Percentiles rank a stretch among this genome's conserved stretches.
phyloP scores from a whole-genome alignment of 108 stramenopile genomes.

The Skeletonema menzelii region DNA sequence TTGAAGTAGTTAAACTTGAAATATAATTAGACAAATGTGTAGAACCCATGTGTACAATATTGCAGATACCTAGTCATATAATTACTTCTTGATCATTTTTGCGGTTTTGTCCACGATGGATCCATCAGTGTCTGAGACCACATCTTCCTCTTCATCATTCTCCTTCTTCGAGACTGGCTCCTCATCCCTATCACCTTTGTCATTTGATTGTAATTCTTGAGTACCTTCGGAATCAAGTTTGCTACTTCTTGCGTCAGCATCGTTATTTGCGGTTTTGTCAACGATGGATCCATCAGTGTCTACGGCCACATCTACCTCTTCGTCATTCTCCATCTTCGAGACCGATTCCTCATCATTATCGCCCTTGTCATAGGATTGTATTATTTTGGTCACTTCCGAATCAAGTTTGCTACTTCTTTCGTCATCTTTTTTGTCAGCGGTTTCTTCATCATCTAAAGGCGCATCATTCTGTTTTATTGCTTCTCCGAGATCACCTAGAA shows the following conservation, averaged over 20 bases:
- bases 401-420: background rate
- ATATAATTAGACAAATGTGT: background rate
- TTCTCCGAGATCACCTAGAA: background rate
- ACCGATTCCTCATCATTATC: background rate
- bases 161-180: background rate
- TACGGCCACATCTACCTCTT: background rate
- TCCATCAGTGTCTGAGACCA: background rate
- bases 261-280: background rate
- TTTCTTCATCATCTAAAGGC: background rate
- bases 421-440: background rate
- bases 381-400: background rate
- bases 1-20: background rate
- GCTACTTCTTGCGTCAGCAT: background rate
- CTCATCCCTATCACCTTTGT: background rate
- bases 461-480: constrained; percentile 5
- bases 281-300: background rate
- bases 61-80: background rate
- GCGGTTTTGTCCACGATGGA: too few relatives aligned
- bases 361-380: background rate
- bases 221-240: background rate
- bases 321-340: background rate
- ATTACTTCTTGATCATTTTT: background rate
- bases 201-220: background rate
- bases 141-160: background rate
- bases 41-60: background rate